Evolutionary conservation across 805 yeast species (phyloP).

Genomic region (Debaryomyces hansenii): DNA sequence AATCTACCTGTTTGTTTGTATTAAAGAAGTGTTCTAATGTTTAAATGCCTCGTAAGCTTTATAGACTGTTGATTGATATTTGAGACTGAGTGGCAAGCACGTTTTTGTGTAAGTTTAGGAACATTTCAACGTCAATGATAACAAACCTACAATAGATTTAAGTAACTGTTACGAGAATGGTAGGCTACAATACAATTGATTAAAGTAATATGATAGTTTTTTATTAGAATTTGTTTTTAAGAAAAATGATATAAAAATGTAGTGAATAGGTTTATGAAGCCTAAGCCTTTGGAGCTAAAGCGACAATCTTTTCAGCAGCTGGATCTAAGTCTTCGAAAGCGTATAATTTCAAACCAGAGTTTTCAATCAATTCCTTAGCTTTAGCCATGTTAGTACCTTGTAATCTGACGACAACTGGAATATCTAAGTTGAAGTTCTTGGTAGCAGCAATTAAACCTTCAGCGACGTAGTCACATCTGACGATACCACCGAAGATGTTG

Average conservation of each 20-base stretch:
- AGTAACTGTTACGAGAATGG: too few species aligned
- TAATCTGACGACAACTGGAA: constrained; percentile 96
- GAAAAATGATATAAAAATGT: constrained; percentile 1
- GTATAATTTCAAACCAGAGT: constrained; percentile 91
- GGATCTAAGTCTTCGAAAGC: constrained; percentile 91
- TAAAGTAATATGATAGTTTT: neutral
- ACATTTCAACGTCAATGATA: neutral
- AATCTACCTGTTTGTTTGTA: neutral
- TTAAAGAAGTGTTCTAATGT: neutral
- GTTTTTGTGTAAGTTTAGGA: constrained; percentile 1
- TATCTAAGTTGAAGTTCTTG: constrained; percentile 82
- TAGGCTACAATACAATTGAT: too few species aligned
- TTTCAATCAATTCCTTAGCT: constrained; percentile 81
- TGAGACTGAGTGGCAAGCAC: constrained; percentile 4
- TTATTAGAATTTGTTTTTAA: constrained; percentile 2
- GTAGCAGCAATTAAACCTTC: constrained; percentile 95
- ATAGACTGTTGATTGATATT: neutral
- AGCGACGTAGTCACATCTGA: constrained; percentile 98
- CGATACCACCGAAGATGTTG: constrained; percentile 99
- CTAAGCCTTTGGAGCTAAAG: constrained; percentile 48
- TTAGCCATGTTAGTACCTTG: constrained; percentile 95
- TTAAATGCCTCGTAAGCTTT: neutral
- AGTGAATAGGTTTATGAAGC: neutral
- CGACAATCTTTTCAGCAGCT: constrained; percentile 94
- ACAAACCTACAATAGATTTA: too few species aligned